Evolutionary conservation across 257 asterid genomes (phyloP), one percentile per base, ranked within the genome.

Genomic region (Fraxinus americana): DNA sequence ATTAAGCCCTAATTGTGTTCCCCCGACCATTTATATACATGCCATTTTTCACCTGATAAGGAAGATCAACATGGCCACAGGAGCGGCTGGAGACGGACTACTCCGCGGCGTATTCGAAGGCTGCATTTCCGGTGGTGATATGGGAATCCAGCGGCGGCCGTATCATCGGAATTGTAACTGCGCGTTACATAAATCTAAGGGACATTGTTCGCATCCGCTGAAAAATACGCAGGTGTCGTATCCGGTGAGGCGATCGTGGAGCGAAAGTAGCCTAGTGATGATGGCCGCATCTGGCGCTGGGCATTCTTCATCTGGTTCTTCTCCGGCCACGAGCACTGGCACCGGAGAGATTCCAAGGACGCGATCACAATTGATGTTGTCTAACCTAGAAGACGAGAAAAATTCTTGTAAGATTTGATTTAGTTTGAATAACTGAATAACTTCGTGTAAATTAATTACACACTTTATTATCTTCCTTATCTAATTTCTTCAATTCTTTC

Each of bases 101-200:
- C 17, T 88, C 69, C 85, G 90, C 48, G 88, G 89, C 13, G 50
- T 83, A 0, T 86, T 86, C 36, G 92, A 88, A 12, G 92, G 92
- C 36, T 87, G 93, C 85, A 78, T 92, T 67, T 85, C 93, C 82
- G 83, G 85, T 38, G 81, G 76, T 4, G 97, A 90, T 65, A 70
- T 38, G 50, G 90, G 89, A 61, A 80, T 91, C 23, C 80, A 86
- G 50, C 83, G 89, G 63, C 85, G 97, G 67, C 97, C 97, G 16
- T 92, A 92, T 80, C 97, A 92, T 77, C 83, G 86, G 12, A 88
- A 89, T 78, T 92, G 97, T 65, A 57, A 84, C 83, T 92, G 97
- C 77, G 95, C 89, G 11, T 79, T 92, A 36, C 97, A 92, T 67
- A 78, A 86, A 71, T 83, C 90, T 4, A 77, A 76, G 52, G 88